Evolutionary conservation across 2,329 filamentous ascomycete species (phyloP).

Genomic region (Fusarium circinatum): DNA sequence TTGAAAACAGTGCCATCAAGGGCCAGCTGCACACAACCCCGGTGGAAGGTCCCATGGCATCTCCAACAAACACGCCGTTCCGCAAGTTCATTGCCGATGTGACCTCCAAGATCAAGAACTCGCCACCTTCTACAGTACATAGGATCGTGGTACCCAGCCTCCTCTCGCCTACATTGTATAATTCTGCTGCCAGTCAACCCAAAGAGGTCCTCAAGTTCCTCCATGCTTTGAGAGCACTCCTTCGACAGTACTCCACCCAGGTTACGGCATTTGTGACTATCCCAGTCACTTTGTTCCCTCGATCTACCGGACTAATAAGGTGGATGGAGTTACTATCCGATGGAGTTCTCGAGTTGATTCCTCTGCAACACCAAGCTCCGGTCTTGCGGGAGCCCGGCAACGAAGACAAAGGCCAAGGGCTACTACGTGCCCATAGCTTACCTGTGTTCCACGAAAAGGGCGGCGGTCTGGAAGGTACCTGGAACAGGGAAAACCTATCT

Average conservation of each 20-base stretch:
- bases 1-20: constrained; percentile 60
- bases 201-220: constrained; percentile 82
- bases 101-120: constrained; percentile 64
- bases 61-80: constrained; percentile 56
- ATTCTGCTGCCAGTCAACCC: constrained; percentile 74
- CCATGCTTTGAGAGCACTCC: constrained; percentile 78
- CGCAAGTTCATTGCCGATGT: constrained; percentile 70
- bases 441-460: constrained; percentile 90
- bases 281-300: constrained; percentile 82
- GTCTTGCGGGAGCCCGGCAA: constrained; percentile 65
- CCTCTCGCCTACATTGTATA: constrained; percentile 87
- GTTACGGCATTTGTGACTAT: constrained; percentile 80
- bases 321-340: constrained; percentile 90
- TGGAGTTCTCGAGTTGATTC: constrained; percentile 83
- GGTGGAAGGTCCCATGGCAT: constrained; percentile 47
- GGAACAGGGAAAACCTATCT: constrained; percentile 84
- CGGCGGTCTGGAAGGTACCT: constrained; percentile 75
- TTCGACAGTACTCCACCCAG: constrained; percentile 72
- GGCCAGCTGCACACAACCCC: constrained; percentile 64
- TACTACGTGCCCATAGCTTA: constrained; percentile 83
- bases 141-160: constrained; percentile 86
- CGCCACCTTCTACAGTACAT: constrained; percentile 72
- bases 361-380: constrained; percentile 68
- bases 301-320: constrained; percentile 77
- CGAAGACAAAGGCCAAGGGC: constrained; percentile 81